Conservation (phyloP, 768 basidiomycete species). For the Lactarius indigo region DNA sequence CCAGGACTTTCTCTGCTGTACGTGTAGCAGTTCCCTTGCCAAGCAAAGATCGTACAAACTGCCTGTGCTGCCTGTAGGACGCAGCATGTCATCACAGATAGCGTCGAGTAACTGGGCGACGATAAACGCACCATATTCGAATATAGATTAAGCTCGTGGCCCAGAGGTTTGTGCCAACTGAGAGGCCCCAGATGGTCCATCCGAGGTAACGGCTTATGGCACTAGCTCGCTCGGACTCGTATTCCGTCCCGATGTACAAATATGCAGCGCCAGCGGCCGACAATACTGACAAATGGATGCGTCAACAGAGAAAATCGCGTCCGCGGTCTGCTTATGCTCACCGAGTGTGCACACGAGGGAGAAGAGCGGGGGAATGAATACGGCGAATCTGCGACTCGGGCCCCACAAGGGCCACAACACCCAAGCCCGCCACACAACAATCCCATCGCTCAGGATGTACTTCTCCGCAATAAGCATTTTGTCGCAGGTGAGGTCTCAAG, state of each 20-base stretch:
- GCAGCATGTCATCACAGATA: neutral
- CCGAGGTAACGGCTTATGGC: neutral
- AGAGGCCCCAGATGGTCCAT: neutral
- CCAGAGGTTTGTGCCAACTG: conserved; percentile 14
- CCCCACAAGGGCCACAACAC: conserved; percentile 13
- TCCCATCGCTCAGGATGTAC: conserved; percentile 5
- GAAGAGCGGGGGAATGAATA: neutral
- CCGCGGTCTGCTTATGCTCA: neutral
- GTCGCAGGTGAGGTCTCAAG: neutral
- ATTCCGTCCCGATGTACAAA: neutral
- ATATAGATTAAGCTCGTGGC: conserved; percentile 16
- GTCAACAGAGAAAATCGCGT: neutral
- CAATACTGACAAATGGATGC: neutral
- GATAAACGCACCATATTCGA: conserved; percentile 8
- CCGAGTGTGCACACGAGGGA: conserved; percentile 4
- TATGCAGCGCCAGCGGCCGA: neutral
- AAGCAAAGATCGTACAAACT: neutral
- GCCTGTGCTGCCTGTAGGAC: conserved; percentile 7
- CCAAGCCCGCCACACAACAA: conserved; percentile 19
- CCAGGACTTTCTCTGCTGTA: conserved; percentile 2
- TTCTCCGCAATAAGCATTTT: neutral
- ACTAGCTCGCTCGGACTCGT: neutral
- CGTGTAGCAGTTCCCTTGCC: neutral
- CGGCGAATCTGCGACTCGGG: neutral
- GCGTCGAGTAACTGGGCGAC: neutral